phyloP scores from a whole-genome alignment of 1,284 basidiomycete genomes.

The Tetrapyrgos nigripes region DNA sequence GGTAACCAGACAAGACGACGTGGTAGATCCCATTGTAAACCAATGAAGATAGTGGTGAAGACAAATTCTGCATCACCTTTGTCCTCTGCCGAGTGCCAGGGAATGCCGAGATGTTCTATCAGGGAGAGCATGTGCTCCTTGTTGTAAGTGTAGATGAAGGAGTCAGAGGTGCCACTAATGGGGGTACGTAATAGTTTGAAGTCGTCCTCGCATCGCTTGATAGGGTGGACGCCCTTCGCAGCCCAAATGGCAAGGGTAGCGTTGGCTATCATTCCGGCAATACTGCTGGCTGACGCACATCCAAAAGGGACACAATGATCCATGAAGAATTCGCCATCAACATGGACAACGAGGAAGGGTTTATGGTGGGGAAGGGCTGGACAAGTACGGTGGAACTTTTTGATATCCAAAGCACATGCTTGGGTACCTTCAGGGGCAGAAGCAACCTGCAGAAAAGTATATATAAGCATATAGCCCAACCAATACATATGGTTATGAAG shows the following conservation, averaged over 20 bases:
- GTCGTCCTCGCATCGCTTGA: constrained; percentile 37
- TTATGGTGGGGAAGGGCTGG: constrained; percentile 14
- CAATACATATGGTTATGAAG: no score
- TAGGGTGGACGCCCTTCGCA: not conserved
- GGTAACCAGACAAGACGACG: constrained; percentile 14
- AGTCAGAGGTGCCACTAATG: constrained; percentile 9
- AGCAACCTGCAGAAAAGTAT: no score
- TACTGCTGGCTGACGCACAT: constrained; percentile 16
- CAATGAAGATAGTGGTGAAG: not conserved
- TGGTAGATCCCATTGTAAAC: constrained; percentile 6
- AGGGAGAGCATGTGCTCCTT: not conserved
- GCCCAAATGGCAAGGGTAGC: constrained; percentile 22
- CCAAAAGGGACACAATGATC: constrained; percentile 25
- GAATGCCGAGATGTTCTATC: not conserved
- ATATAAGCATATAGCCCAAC: no score
- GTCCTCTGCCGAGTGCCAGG: constrained; percentile 7
- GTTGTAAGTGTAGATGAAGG: constrained; percentile 18
- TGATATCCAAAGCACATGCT: constrained; percentile 27
- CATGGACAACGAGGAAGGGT: constrained; percentile 17
- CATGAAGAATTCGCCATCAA: no score
- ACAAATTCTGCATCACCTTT: not conserved
- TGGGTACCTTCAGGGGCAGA: constrained; percentile 24
- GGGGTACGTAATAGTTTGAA: constrained; percentile 8
- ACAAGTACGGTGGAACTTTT: constrained; percentile 23
- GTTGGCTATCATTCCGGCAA: constrained; percentile 26